Evolutionary conservation across 768 basidiomycete species (phyloP).

Genomic region (Artomyces pyxidatus): DNA sequence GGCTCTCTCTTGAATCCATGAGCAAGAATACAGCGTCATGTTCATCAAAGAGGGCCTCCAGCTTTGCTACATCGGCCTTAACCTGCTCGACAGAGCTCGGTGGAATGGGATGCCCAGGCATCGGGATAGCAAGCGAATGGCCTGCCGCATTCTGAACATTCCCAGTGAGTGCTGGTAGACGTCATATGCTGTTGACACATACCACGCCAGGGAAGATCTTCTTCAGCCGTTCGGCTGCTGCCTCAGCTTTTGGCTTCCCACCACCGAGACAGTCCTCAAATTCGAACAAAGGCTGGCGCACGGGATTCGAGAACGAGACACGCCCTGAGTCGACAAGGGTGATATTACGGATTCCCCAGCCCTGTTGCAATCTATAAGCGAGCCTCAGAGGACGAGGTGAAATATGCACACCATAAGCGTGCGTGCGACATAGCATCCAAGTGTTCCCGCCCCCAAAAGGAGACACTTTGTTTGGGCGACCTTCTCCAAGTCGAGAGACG

Average conservation of each 20-base stretch:
- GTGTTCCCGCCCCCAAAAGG: constrained; percentile 88
- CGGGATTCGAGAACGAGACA: constrained; percentile 96
- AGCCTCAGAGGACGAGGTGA: not conserved
- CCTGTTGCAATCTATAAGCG: constrained; percentile 49
- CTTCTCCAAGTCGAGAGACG: constrained; percentile 81
- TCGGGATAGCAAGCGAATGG: constrained; percentile 75
- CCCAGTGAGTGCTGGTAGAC: not conserved
- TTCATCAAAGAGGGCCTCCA: constrained; percentile 71
- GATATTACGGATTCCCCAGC: constrained; percentile 93
- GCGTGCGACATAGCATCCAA: constrained; percentile 93
- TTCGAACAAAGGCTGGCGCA: constrained; percentile 92
- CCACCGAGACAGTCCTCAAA: constrained; percentile 91
- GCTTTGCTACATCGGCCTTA: constrained; percentile 55
- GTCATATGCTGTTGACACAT: constrained; percentile 23
- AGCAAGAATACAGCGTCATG: constrained; percentile 91
- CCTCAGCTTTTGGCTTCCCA: constrained; percentile 88
- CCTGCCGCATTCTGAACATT: constrained; percentile 67
- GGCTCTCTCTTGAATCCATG: constrained; percentile 97
- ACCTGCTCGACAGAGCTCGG: constrained; percentile 45
- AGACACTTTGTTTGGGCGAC: constrained; percentile 74
- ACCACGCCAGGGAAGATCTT: constrained; percentile 93
- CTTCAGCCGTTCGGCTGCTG: constrained; percentile 78
- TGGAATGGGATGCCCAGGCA: constrained; percentile 95
- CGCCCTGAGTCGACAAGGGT: constrained; percentile 86
- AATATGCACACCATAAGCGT: constrained; percentile 70